These are phyloP conservation scores for Linum tenue DNA, from an alignment of 345 rosid genomes.

Conservation along the genomic window DNA sequence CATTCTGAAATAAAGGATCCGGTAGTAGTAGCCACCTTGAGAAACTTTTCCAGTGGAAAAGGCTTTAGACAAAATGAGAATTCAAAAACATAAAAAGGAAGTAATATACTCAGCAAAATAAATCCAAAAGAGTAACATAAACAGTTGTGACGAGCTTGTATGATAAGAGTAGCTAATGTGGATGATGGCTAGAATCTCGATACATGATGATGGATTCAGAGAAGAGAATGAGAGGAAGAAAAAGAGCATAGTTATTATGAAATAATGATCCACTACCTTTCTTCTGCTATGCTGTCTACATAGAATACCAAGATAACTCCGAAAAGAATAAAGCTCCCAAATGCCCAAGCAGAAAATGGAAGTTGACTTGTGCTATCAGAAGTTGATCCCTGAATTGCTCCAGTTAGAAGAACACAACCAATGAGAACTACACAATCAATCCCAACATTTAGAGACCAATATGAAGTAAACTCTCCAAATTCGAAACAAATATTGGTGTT, in stretches of 20 bases:
- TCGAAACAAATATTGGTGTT: neutral
- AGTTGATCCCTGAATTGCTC: constrained; percentile 58
- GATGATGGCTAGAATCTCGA: no score
- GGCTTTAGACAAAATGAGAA: no score
- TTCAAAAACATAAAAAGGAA: neutral
- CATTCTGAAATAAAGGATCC: constrained; percentile 2
- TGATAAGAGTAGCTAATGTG: neutral
- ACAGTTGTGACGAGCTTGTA: no score
- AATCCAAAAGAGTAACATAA: no score
- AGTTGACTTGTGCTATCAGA: constrained; percentile 38
- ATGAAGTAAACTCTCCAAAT: neutral
- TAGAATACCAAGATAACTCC: constrained; percentile 83
- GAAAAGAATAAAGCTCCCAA: constrained; percentile 61
- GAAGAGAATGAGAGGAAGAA: neutral
- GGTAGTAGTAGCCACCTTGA: neutral
- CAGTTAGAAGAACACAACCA: constrained; percentile 7
- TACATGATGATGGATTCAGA: no score
- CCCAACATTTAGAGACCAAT: neutral
- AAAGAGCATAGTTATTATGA: constrained; percentile 5
- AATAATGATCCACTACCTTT: constrained; percentile 45
- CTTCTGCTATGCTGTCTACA: constrained; percentile 84
- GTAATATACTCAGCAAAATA: no score
- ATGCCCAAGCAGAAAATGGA: constrained; percentile 92
- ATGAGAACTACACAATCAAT: constrained; percentile 15
- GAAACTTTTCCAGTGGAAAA: neutral